Percentiles rank a stretch among this genome's conserved stretches.
These are phyloP conservation scores for Schwanniomyces pseudopolymorphus DNA, from an alignment of 805 yeast species.

Conservation along the genomic window DNA sequence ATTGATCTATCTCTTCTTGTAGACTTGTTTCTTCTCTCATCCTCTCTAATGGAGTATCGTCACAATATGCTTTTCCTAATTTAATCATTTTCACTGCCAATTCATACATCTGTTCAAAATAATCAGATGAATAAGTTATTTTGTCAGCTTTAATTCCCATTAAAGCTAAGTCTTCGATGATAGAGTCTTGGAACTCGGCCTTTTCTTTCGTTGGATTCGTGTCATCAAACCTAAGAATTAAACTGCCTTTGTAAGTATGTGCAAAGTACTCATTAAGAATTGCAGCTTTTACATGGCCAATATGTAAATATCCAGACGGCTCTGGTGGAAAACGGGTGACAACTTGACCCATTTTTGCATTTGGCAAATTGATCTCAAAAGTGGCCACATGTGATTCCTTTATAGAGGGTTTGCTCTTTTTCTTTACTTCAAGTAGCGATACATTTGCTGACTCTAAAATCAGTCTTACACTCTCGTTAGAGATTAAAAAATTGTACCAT, in stretches of 20 bases:
- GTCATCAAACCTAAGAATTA: conserved; percentile 95
- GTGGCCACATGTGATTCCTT: conserved; percentile 92
- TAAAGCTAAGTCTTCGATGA: conserved; percentile 85
- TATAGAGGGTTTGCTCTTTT: conserved; percentile 59
- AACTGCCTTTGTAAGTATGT: conserved; percentile 90
- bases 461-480: conserved; percentile 65
- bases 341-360: conserved; percentile 90
- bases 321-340: conserved; percentile 99
- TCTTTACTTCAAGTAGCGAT: conserved; percentile 71
- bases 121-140: conserved; percentile 88
- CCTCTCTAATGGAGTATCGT: conserved; percentile 88
- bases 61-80: conserved; percentile 96
- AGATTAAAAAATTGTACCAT: conserved; percentile 83
- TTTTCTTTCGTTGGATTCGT: conserved; percentile 98
- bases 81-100: conserved; percentile 82
- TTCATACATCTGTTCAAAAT: conserved; percentile 89
- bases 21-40: conserved; percentile 98
- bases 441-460: conserved; percentile 66
- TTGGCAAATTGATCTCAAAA: conserved; percentile 88
- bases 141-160: conserved; percentile 92
- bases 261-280: conserved; percentile 96
- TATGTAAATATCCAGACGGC: conserved; percentile 98
- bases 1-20: conserved; percentile 89
- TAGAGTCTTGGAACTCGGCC: conserved; percentile 89
- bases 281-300: conserved; percentile 99